phyloP scores from a whole-genome alignment of 768 basidiomycete genomes.

The Psilocybe tampanensis region DNA sequence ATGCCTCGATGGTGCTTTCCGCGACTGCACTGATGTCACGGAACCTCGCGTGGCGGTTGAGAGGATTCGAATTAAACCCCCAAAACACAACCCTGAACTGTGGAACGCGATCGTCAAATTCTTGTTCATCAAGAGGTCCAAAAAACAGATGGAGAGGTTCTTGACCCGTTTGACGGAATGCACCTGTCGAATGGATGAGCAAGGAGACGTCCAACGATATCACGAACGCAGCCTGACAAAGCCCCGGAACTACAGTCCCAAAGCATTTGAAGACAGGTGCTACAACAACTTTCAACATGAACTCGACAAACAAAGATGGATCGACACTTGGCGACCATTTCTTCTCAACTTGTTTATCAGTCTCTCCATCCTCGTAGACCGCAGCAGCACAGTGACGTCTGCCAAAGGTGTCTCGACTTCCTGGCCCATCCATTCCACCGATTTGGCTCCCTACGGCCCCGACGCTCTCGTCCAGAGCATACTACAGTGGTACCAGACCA shows the following conservation, averaged over 20 bases:
- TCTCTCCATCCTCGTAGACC: not conserved
- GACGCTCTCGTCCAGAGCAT: too few relatives aligned
- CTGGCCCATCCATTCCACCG: conserved; percentile 1
- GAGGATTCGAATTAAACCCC: too few relatives aligned
- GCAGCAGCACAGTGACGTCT: not conserved
- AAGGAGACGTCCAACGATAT: too few relatives aligned
- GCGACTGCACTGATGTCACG: not conserved
- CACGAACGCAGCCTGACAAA: too few relatives aligned
- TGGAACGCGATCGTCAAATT: not conserved
- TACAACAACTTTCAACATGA: too few relatives aligned
- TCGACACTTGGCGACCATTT: too few relatives aligned
- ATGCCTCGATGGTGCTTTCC: not conserved
- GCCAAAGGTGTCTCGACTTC: conserved; percentile 8
- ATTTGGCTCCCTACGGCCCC: conserved; percentile 10
- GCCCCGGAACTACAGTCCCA: too few relatives aligned
- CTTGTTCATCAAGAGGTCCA: not conserved
- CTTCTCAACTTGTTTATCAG: too few relatives aligned
- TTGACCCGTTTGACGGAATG: not conserved
- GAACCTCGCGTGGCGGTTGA: too few relatives aligned
- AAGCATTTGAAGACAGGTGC: too few relatives aligned
- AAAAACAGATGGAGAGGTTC: not conserved
- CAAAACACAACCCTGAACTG: not conserved
- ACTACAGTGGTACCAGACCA: too few relatives aligned
- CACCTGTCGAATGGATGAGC: not conserved
- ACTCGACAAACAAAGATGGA: too few relatives aligned